Conservation (phyloP, 352 stramenopile species). For the Phytophthora aleatoria region DNA sequence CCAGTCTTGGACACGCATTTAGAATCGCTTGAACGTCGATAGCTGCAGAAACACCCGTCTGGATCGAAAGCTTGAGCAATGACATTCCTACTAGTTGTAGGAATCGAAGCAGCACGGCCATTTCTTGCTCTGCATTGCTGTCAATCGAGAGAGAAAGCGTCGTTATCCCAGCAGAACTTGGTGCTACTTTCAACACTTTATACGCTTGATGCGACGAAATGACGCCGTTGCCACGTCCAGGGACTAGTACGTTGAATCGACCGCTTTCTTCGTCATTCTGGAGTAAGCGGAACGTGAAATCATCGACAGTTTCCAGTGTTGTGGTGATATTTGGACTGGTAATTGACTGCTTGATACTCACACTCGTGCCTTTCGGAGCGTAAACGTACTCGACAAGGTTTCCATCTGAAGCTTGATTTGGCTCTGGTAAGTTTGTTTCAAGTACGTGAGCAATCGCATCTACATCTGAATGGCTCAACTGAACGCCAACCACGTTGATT, state of each 20-base stretch:
- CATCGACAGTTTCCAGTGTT: conserved; percentile 25
- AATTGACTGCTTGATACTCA: conserved; percentile 28
- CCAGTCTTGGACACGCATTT: conserved; percentile 24
- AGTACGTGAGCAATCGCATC: conserved; percentile 29
- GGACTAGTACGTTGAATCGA: conserved; percentile 39
- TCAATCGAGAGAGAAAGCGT: conserved; percentile 35
- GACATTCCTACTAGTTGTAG: conserved; percentile 28
- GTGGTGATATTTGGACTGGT: conserved; percentile 9
- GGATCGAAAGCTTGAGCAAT: conserved; percentile 30
- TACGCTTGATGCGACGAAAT: conserved; percentile 13
- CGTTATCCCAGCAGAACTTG: conserved; percentile 15
- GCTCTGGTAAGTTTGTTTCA: conserved; percentile 23
- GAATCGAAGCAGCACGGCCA: conserved; percentile 12
- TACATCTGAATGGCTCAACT: conserved; percentile 23
- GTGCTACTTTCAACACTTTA: background rate
- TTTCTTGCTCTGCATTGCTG: conserved; percentile 23
- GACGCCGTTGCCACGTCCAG: conserved; percentile 34
- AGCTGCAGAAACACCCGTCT: conserved; percentile 3
- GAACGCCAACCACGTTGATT: conserved; percentile 28
- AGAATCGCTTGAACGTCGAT: conserved; percentile 25
- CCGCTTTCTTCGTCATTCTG: conserved; percentile 28
- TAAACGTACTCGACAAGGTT: conserved; percentile 15
- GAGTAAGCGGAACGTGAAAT: conserved; percentile 27
- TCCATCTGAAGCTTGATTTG: conserved; percentile 4
- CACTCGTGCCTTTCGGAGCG: conserved; percentile 17